A percentile compares a stretch with the other conserved stretches of the same genome.
These are phyloP conservation scores for Botrytis galanthina DNA, from an alignment of 2,329 filamentous ascomycete genomes.

Conservation along the genomic window DNA sequence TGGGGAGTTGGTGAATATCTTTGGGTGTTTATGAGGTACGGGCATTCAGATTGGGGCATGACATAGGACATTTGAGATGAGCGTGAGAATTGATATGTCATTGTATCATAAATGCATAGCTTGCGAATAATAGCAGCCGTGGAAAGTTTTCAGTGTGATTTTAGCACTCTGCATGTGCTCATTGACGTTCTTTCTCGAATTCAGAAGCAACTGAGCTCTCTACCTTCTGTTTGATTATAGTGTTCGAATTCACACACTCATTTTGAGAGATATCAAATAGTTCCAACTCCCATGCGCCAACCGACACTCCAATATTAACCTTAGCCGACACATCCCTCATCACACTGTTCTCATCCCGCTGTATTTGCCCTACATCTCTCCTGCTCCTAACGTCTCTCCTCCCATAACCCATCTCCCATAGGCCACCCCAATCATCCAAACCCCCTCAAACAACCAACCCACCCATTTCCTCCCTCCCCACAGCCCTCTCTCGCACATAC, in stretches of 20 bases:
- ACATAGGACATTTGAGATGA: constrained; percentile 11
- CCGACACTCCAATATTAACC: background rate
- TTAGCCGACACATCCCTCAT: background rate
- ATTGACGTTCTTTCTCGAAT: background rate
- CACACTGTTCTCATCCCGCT: background rate
- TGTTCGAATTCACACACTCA: background rate
- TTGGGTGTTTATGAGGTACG: constrained; percentile 28
- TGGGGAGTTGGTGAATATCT: constrained; percentile 28
- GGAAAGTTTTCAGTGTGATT: constrained; percentile 11
- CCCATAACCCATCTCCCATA: background rate
- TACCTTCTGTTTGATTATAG: background rate
- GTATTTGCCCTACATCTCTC: constrained; percentile 34
- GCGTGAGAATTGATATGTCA: constrained; percentile 29
- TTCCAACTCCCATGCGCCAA: background rate
- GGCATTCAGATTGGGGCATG: constrained; percentile 24
- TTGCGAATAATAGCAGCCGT: constrained; percentile 29
- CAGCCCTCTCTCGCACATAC: constrained; percentile 53
- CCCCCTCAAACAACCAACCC: constrained; percentile 52
- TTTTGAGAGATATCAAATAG: background rate
- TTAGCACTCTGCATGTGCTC: background rate
- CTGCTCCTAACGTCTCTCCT: constrained; percentile 38
- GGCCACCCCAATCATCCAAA: constrained; percentile 11
- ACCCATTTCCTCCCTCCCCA: constrained; percentile 66
- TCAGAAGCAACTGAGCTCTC: background rate
- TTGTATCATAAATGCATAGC: constrained; percentile 40